Percentiles rank a stretch among this genome's conserved stretches.
Evolutionary conservation across 108 stramenopile species (phyloP).

Genomic region (Stephanodiscus minutulus): DNA sequence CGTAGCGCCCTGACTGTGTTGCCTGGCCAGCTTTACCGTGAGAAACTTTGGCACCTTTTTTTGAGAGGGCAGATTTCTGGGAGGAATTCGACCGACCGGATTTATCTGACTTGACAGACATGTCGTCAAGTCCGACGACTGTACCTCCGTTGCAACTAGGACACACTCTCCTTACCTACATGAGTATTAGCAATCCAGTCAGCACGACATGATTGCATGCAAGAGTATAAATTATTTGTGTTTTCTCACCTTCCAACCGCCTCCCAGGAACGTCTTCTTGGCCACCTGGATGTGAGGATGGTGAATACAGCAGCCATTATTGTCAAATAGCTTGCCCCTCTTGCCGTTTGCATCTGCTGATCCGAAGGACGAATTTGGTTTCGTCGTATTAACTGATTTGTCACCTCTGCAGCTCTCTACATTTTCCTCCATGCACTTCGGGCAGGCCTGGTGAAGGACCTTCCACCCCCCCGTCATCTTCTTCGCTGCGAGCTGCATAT

Average conservation of each 20-base stretch:
- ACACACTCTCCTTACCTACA: constrained; percentile 11
- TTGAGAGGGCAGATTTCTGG: constrained; percentile 5
- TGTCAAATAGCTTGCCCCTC: neutral
- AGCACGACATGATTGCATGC: neutral
- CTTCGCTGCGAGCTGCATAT: constrained; percentile 43
- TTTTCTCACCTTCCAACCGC: constrained; percentile 38
- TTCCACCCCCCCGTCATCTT: constrained; percentile 49
- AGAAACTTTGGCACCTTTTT: neutral
- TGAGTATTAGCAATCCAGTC: too few relatives aligned
- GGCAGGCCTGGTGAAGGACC: constrained; percentile 27
- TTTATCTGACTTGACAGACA: constrained; percentile 28
- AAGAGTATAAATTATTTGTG: too few relatives aligned
- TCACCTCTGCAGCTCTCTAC: neutral
- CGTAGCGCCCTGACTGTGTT: constrained; percentile 26
- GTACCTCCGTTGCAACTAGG: constrained; percentile 32
- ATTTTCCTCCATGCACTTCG: constrained; percentile 47
- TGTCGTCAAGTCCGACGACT: constrained; percentile 32
- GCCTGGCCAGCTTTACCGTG: constrained; percentile 21
- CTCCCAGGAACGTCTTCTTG: constrained; percentile 41
- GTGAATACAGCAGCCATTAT: constrained; percentile 42
- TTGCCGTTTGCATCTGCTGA: too few relatives aligned
- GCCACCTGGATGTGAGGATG: constrained; percentile 50
- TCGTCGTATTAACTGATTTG: neutral
- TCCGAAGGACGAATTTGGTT: too few relatives aligned
- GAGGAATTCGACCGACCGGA: constrained; percentile 28